Base-by-base conservation (phyloP, 305 asterid genomes). In the Coffea humblotiana region DNA sequence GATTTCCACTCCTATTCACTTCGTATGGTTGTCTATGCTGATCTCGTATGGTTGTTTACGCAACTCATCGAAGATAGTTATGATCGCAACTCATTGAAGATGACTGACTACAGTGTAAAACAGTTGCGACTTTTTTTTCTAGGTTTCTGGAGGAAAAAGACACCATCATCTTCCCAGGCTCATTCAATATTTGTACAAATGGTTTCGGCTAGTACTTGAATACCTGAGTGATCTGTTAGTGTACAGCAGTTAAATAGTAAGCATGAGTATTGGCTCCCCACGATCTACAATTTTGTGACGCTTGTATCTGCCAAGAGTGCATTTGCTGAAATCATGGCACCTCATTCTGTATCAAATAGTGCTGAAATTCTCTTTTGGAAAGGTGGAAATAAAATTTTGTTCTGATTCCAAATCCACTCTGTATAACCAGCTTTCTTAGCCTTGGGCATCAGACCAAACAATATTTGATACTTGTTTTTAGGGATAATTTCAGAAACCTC, bases 241-340 rank as follows among this genome's bases (percentile, higher is more conserved):
- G 85, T 82, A 78, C 82, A 82, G 82, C 47, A 54, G n/a, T 37
- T 56, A 37, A 49, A 35, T 66, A 37, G 80, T 71, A 66, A 47
- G 27, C 51, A 35, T 16, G 19, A 73, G 32, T 43, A 37, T 80
- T 80, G 76, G 49, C 63, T 23, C 37, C 32, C 12, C 3, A 23
- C 19, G 56, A 35, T 47, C 4, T 13, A 72, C 71, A 71, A 54
- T 40, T 70, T 56, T 60, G 69, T 43, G 3, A 68, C 21, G 10
- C 45, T 29, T 15, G 25, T 60, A 61, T 58, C 27, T 13, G 21
- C 54, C 45, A 45, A 27, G n/a, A 75, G 70, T 18, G 77, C 68
- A 35, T 11, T 3, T 47, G 14, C 25, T 11, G 64, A 40, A 9
- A 16, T 19, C 37, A 10, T 27, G 63, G 32, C 40, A 32, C 56